Percentiles rank a stretch among this genome's conserved stretches.
These are phyloP conservation scores for Pueraria montana DNA, from an alignment of 306 rosid species.

Conservation along the genomic window DNA sequence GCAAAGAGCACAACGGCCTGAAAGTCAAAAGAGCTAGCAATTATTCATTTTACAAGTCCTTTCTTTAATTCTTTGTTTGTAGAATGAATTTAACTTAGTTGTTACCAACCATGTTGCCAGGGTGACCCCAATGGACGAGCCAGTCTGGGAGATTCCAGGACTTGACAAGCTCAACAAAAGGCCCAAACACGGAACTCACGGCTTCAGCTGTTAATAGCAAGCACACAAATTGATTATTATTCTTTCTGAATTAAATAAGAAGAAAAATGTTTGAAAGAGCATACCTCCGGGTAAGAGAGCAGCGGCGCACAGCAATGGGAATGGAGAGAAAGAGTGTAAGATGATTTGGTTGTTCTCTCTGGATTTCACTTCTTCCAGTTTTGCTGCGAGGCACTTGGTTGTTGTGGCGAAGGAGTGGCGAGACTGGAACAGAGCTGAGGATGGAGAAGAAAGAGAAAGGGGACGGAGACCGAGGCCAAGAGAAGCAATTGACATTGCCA, in stretches of 20 bases:
- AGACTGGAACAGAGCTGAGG: no score
- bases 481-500: conserved; percentile 60
- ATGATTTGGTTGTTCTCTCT: conserved; percentile 54
- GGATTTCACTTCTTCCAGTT: conserved; percentile 38
- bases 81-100: neutral
- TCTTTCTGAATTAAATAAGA: neutral
- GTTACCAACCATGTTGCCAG: conserved; percentile 74
- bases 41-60: neutral
- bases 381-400: conserved; percentile 41
- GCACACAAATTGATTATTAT: neutral
- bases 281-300: conserved; percentile 87
- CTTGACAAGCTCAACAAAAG: conserved; percentile 81
- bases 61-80: no score
- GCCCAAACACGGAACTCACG: conserved; percentile 66
- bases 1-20: conserved; percentile 97
- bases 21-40: conserved; percentile 8
- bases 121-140: conserved; percentile 99
- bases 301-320: conserved; percentile 74
- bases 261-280: neutral
- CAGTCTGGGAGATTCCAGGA: conserved; percentile 79
- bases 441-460: conserved; percentile 38
- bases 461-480: conserved; percentile 45
- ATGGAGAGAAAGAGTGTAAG: conserved; percentile 72
- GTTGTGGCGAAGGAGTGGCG: conserved; percentile 5
- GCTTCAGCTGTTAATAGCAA: conserved; percentile 63